phyloP scores from a whole-genome alignment of 179 eudicot species.

The Silene vulgaris region DNA sequence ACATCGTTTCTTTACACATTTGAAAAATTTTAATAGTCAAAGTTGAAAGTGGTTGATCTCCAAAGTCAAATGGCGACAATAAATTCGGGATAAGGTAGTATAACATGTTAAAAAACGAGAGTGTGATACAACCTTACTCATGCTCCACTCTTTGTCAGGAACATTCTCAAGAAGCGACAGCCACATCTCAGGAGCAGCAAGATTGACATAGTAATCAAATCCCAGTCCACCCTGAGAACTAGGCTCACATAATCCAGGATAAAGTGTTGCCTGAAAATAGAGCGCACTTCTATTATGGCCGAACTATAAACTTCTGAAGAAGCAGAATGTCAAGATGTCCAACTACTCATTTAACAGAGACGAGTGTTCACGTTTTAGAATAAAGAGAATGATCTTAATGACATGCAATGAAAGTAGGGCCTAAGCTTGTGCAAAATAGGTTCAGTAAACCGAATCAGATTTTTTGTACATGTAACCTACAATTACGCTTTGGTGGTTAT shows the following conservation, averaged over 20 bases:
- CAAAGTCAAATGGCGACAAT: neutral
- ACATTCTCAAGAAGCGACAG: conserved; percentile 60
- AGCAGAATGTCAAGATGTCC: neutral
- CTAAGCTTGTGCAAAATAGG: neutral
- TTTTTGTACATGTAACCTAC: neutral
- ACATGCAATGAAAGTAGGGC: conserved; percentile 4
- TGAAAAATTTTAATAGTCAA: too few relatives aligned
- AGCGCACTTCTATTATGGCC: conserved; percentile 8
- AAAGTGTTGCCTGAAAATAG: conserved; percentile 62
- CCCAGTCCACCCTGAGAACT: conserved; percentile 95
- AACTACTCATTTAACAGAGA: neutral
- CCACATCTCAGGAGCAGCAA: conserved; percentile 91
- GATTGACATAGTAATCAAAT: conserved; percentile 89
- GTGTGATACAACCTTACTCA: conserved; percentile 68
- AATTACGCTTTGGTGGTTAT: neutral
- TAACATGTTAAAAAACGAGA: conserved; percentile 3
- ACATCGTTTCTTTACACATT: neutral
- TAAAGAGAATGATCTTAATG: neutral
- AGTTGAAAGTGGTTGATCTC: neutral
- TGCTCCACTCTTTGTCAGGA: conserved; percentile 82
- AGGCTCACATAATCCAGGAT: conserved; percentile 92
- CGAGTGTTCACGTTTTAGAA: neutral
- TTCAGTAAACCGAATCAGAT: neutral
- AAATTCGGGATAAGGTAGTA: neutral
- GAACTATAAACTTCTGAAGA: conserved; percentile 15